Evolutionary conservation across 1,139 yeast species (phyloP).

Genomic region (Debaryomyces udenii): DNA sequence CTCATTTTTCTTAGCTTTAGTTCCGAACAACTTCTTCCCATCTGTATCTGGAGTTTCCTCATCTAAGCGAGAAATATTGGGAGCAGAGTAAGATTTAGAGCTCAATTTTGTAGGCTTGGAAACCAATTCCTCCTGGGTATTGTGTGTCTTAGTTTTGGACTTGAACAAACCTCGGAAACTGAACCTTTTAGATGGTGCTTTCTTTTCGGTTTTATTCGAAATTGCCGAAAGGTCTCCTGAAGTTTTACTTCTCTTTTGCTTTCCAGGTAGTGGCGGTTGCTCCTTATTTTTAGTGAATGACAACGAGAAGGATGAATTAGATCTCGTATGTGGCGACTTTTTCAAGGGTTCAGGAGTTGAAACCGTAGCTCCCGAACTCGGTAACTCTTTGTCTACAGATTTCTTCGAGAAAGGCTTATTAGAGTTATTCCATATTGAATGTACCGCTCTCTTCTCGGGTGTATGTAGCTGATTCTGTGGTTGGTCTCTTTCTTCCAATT

Average conservation of each 20-base stretch:
- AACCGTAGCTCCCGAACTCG: background rate
- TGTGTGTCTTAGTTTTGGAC: slow-evolving; percentile 32
- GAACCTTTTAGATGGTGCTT: slow-evolving; percentile 31
- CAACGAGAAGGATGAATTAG: slow-evolving; percentile 34
- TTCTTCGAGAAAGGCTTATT: background rate
- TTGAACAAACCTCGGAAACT: slow-evolving; percentile 46
- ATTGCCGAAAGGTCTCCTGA: slow-evolving; percentile 25
- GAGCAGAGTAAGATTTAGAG: slow-evolving; percentile 34
- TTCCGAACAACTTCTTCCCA: slow-evolving; percentile 4
- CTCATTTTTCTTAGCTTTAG: slow-evolving; percentile 12
- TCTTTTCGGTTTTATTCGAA: slow-evolving; percentile 12
- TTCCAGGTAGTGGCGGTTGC: slow-evolving; percentile 13
- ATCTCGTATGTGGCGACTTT: slow-evolving; percentile 31
- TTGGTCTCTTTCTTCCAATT: background rate
- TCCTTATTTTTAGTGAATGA: slow-evolving; percentile 16
- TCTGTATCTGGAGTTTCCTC: slow-evolving; percentile 1
- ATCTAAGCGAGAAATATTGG: slow-evolving; percentile 25
- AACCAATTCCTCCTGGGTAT: slow-evolving; percentile 11
- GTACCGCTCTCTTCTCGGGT: background rate
- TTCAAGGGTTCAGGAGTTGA: slow-evolving; percentile 2
- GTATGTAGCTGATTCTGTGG: background rate
- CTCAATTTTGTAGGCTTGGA: slow-evolving; percentile 24
- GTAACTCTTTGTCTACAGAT: no score
- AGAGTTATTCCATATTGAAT: background rate
- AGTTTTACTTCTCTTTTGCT: slow-evolving; percentile 16